Percentiles rank a stretch among this genome's conserved stretches.
Evolutionary conservation across 805 yeast species (phyloP).

Genomic region (Ascoidea rubescens): DNA sequence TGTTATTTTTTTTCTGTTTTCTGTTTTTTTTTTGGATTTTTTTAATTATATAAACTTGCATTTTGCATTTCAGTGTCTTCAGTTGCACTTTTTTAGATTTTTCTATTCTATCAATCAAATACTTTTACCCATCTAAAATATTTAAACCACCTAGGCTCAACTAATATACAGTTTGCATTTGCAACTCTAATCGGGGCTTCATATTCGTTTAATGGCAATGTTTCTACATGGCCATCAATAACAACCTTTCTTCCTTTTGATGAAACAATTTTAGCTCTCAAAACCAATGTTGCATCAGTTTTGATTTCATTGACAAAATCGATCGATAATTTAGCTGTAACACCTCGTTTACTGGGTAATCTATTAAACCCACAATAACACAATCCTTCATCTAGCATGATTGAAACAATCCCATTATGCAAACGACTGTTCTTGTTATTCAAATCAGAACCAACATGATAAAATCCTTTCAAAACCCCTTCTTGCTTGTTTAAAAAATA

Average conservation of each 20-base stretch:
- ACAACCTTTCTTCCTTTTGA: constrained; percentile 70
- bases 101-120: constrained; percentile 11
- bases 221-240: constrained; percentile 52
- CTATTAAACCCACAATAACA: constrained; percentile 77
- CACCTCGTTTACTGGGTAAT: constrained; percentile 74
- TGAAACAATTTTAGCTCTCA: constrained; percentile 53
- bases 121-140: constrained; percentile 43
- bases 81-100: no score
- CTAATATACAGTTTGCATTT: constrained; percentile 53
- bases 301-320: constrained; percentile 35
- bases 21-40: background rate
- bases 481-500: constrained; percentile 36
- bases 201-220: constrained; percentile 24
- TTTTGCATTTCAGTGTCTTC: no score
- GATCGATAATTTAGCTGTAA: constrained; percentile 66
- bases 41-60: no score
- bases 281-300: constrained; percentile 49
- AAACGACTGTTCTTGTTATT: constrained; percentile 37
- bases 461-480: constrained; percentile 47
- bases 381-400: constrained; percentile 59
- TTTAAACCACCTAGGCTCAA: constrained; percentile 83
- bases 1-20: background rate
- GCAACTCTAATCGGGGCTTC: constrained; percentile 26
- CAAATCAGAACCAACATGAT: constrained; percentile 43
- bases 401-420: constrained; percentile 52